Evolutionary conservation across 345 rosid species (phyloP).

Genomic region (Firmiana major): DNA sequence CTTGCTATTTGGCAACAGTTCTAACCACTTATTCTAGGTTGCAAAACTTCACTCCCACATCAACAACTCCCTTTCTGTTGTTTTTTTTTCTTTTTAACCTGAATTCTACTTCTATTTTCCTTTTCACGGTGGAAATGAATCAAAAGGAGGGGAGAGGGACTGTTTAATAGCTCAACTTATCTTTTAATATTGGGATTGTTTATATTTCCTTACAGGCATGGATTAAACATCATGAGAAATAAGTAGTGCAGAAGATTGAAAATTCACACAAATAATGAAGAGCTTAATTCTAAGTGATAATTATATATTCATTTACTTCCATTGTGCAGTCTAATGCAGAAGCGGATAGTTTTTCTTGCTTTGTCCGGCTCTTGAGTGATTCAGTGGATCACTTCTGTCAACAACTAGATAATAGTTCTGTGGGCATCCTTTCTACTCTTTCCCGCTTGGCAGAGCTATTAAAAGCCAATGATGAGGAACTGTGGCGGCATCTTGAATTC

Average conservation of each 20-base stretch:
- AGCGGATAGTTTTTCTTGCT: constrained; percentile 65
- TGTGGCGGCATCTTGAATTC: constrained; percentile 66
- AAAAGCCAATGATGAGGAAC: constrained; percentile 57
- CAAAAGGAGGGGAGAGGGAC: background rate
- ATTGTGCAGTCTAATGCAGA: constrained; percentile 51
- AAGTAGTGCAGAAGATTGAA: background rate
- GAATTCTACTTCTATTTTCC: background rate
- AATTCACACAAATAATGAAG: background rate
- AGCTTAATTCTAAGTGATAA: background rate
- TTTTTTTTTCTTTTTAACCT: background rate
- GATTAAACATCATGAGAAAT: background rate
- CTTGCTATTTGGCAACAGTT: no score
- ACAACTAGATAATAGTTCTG: constrained; percentile 65
- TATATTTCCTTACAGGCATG: background rate
- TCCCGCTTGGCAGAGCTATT: constrained; percentile 52
- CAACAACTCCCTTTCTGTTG: background rate
- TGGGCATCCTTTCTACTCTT: constrained; percentile 63
- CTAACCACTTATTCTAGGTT: no score
- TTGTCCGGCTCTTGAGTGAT: constrained; percentile 56
- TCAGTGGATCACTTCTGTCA: constrained; percentile 75
- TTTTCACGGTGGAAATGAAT: background rate
- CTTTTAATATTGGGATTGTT: background rate
- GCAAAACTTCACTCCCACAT: background rate
- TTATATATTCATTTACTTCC: background rate
- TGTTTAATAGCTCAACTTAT: background rate